A percentile compares a stretch with the other conserved stretches of the same genome.
phyloP scores from a whole-genome alignment of 805 yeast species.

The Lipomyces orientalis region DNA sequence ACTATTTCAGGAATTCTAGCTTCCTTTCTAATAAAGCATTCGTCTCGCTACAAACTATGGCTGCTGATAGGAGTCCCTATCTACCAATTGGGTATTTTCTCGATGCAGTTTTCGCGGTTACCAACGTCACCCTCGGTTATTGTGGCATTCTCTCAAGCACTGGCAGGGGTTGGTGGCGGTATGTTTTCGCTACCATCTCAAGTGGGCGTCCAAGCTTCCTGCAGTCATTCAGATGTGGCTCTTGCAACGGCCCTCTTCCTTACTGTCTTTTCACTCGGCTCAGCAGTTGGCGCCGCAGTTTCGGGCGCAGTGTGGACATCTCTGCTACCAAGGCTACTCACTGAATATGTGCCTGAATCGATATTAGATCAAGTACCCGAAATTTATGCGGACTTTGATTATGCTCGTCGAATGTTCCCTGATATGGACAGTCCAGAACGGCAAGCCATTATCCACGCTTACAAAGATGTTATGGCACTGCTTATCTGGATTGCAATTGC shows the following conservation, averaged over 20 bases:
- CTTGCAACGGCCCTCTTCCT: slow-evolving; percentile 58
- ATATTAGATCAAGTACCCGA: slow-evolving; percentile 42
- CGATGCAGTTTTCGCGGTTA: slow-evolving; percentile 58
- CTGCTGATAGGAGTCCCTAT: slow-evolving; percentile 58
- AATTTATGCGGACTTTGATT: slow-evolving; percentile 33
- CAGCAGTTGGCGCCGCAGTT: slow-evolving; percentile 62
- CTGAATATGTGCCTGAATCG: slow-evolving; percentile 43
- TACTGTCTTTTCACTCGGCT: slow-evolving; percentile 62
- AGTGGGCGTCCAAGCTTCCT: slow-evolving; percentile 54
- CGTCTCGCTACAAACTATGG: slow-evolving; percentile 59
- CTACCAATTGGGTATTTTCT: slow-evolving; percentile 62
- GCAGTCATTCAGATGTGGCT: slow-evolving; percentile 63
- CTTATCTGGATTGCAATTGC: slow-evolving; percentile 32
- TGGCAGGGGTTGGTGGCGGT: slow-evolving; percentile 67
- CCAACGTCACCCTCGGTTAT: slow-evolving; percentile 54
- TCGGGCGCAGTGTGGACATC: slow-evolving; percentile 71
- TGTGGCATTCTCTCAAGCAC: slow-evolving; percentile 60
- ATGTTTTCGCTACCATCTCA: slow-evolving; percentile 64
- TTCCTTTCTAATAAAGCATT: slow-evolving; percentile 55
- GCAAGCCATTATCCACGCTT: slow-evolving; percentile 23
- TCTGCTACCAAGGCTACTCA: slow-evolving; percentile 51
- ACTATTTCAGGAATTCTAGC: slow-evolving; percentile 60
- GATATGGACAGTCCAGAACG: slow-evolving; percentile 29
- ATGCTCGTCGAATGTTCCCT: slow-evolving; percentile 31
- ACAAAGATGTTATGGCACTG: slow-evolving; percentile 32